phyloP scores from a whole-genome alignment of 352 stramenopile genomes.

The Globisporangium radiosum region DNA sequence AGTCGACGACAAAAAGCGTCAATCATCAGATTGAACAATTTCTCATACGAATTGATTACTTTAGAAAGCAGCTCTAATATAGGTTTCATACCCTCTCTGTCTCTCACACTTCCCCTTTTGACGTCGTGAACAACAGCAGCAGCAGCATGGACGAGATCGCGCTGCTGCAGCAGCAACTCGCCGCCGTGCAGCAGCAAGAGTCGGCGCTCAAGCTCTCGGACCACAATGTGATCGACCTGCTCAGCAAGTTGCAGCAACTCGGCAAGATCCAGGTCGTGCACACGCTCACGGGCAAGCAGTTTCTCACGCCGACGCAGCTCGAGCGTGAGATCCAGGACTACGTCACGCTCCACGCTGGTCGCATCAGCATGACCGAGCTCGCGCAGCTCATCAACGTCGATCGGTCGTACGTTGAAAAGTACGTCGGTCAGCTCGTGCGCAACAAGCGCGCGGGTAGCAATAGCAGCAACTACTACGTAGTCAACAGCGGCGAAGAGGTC shows the following conservation, averaged over 20 bases:
- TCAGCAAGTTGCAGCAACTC: slow-evolving; percentile 69
- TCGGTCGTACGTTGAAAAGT: slow-evolving; percentile 58
- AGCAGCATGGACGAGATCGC: slow-evolving; percentile 75
- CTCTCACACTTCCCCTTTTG: too few relatives aligned
- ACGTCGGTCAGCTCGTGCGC: slow-evolving; percentile 39
- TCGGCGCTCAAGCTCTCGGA: slow-evolving; percentile 73
- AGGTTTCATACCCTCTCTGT: too few relatives aligned
- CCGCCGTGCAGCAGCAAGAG: slow-evolving; percentile 73
- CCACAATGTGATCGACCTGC: slow-evolving; percentile 76
- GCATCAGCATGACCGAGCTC: slow-evolving; percentile 60
- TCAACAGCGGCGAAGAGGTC: slow-evolving; percentile 75
- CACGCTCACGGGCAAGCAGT: slow-evolving; percentile 75
- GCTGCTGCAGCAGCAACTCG: slow-evolving; percentile 71
- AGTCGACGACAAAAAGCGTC: too few relatives aligned
- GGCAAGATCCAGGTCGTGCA: slow-evolving; percentile 74
- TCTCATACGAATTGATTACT: too few relatives aligned
- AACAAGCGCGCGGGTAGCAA: slow-evolving; percentile 14
- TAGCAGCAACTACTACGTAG: slow-evolving; percentile 39
- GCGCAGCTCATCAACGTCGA: slow-evolving; percentile 68
- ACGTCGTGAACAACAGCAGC: too few relatives aligned
- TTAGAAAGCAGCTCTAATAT: too few relatives aligned
- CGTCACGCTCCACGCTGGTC: slow-evolving; percentile 55
- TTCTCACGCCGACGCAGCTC: slow-evolving; percentile 67
- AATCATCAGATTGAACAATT: too few relatives aligned
- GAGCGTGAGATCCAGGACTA: slow-evolving; percentile 71